Evolutionary conservation across 1,284 basidiomycete genomes (phyloP), one percentile per base, ranked within the genome.

Genomic region (Pascua guehoae): DNA sequence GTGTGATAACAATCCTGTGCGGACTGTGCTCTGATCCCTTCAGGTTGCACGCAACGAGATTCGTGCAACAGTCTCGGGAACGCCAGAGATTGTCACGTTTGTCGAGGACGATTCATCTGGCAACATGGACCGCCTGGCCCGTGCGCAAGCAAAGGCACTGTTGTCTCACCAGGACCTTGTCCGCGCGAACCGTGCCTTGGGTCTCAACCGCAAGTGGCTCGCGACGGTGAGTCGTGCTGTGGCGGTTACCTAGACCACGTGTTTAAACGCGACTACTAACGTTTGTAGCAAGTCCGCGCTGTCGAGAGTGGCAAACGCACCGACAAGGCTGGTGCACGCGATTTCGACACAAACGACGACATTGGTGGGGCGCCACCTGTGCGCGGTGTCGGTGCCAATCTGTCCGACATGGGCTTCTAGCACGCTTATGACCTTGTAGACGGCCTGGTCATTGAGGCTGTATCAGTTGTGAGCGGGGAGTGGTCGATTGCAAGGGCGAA

Each of bases 121-220:
- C 2, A 54, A 52, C 16, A 54, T 71, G 46, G 41, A 17, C 17
- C 15, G 61, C 48, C 49, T 75, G 10, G 39, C 54, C 24, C 41
- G 56, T 17, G 58, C 58, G 16, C 66, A 60, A 16, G 39, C 37
- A 5, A 16, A 61, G 32, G 61, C 70, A 2, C 45, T 43, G 9
- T 50, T 51, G 44, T 53, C 73, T 17, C 61, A 68, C 38, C 41
- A 17, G 5, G 61, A 72, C n/a, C 56, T 75, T n/a, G 47, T 50
- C 12, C 51, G 43, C 10, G 63, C 59, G n/a, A 63, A 62, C 55
- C 57, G 56, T 38, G 41, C 53, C 5, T 49, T 71, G 40, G 66
- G 68, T 5, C 51, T 68, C 41, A 62, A 61, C 48, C 62, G 57
- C 38, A 64, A 64, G 41, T 74, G 67, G 55, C 61, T 75, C 9